Evolutionary conservation across 2,329 filamentous ascomycete genomes (phyloP).

Genomic region (Penicillium sp.): DNA sequence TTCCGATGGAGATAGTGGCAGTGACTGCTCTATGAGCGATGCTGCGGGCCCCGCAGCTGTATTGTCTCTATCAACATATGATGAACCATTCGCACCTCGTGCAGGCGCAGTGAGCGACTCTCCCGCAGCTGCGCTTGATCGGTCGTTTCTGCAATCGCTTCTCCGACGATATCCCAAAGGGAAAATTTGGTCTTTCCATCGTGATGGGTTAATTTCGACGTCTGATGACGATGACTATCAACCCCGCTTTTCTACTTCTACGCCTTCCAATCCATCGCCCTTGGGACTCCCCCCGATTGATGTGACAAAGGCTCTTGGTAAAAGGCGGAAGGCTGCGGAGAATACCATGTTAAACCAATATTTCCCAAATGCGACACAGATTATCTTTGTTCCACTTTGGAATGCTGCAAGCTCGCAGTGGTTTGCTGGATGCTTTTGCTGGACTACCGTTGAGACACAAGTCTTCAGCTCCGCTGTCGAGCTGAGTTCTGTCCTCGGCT

Average conservation of each 20-base stretch:
- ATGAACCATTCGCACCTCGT: conserved; percentile 40
- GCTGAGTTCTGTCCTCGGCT: conserved; percentile 46
- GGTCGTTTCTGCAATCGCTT: conserved; percentile 38
- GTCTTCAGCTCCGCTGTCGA: conserved; percentile 44
- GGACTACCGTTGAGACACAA: conserved; percentile 42
- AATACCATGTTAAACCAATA: conserved; percentile 46
- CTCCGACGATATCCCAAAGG: conserved; percentile 44
- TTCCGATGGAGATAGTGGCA: conserved; percentile 33
- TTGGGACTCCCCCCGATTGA: conserved; percentile 14
- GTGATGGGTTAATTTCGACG: conserved; percentile 47
- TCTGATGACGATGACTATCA: conserved; percentile 51
- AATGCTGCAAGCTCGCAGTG: conserved; percentile 54
- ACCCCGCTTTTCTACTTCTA: conserved; percentile 16
- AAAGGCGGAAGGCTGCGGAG: conserved; percentile 40
- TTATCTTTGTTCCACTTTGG: conserved; percentile 58
- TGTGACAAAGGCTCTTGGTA: conserved; percentile 25
- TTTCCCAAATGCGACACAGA: conserved; percentile 53
- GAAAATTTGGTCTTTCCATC: conserved; percentile 25
- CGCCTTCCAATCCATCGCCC: conserved; percentile 9
- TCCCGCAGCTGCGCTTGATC: conserved; percentile 37
- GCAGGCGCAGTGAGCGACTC: conserved; percentile 32
- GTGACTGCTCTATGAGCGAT: conserved; percentile 34
- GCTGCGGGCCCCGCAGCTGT: conserved; percentile 34
- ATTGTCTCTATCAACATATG: conserved; percentile 40
- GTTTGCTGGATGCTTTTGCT: conserved; percentile 52